Evolutionary conservation across 225 moss, liverwort and hornwort genomes (phyloP).

Genomic region (Polytrichum formosum): DNA sequence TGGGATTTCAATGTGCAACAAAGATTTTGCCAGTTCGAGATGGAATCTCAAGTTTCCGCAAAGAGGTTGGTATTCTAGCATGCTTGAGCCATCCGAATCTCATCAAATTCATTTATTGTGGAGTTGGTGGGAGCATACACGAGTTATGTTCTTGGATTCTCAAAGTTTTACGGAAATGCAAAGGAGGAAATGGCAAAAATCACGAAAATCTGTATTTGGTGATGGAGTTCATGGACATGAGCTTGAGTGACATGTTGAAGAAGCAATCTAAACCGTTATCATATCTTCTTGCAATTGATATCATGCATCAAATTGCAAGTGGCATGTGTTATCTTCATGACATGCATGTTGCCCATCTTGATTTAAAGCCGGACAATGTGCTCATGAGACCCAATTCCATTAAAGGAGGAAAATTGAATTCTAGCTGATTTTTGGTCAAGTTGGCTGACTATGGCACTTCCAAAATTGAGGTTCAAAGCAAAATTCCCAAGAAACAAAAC

Average conservation of each 20-base stretch:
- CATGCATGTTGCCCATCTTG: neutral
- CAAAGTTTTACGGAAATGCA: too few species aligned
- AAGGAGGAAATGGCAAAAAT: too few species aligned
- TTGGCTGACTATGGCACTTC: conserved; percentile 1
- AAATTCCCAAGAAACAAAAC: neutral
- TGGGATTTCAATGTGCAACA: conserved; percentile 15
- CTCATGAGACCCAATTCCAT: neutral
- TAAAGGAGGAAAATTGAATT: neutral
- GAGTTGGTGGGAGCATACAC: neutral
- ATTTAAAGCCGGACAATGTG: conserved; percentile 7
- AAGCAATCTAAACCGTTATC: neutral
- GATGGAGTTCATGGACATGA: neutral
- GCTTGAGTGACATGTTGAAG: neutral
- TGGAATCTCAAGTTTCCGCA: neutral
- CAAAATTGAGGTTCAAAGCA: neutral
- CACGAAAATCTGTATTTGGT: neutral
- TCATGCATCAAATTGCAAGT: neutral
- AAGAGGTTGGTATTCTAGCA: conserved; percentile 11
- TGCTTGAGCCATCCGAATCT: conserved; percentile 13
- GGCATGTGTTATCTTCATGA: neutral
- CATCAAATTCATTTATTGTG: conserved; percentile 19
- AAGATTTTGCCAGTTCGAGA: conserved; percentile 7
- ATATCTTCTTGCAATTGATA: neutral
- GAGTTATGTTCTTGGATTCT: neutral
- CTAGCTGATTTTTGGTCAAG: neutral